Conservation (phyloP, 805 yeast genomes). For the Cyberlindnera subsufficiens region DNA sequence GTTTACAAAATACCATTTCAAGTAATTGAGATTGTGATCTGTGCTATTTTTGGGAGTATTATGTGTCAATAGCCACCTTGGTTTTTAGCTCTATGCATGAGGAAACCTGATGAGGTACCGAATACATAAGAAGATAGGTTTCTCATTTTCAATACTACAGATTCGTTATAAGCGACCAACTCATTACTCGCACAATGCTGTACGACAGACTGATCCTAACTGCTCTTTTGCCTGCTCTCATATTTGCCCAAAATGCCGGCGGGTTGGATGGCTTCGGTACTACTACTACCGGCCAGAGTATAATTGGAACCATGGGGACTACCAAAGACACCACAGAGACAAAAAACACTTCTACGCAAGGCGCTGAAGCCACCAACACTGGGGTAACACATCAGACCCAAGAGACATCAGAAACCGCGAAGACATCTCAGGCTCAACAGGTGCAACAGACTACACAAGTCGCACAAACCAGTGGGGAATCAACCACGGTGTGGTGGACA, state of each 20-base stretch:
- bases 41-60: neutral
- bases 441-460: neutral
- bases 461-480: neutral
- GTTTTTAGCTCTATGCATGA: neutral
- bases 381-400: neutral
- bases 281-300: slow-evolving; percentile 2
- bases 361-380: too few species aligned
- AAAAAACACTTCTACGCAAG: too few species aligned
- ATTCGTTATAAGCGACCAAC: too few species aligned
- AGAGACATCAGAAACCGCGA: neutral
- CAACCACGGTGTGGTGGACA: slow-evolving; percentile 20
- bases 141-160: neutral
- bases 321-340: neutral
- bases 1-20: neutral
- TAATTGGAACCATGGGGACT: neutral
- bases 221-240: slow-evolving; percentile 3
- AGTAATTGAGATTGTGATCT: neutral
- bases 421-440: neutral
- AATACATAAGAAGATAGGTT: neutral
- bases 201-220: slow-evolving; percentile 9
- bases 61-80: too few species aligned
- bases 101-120: neutral
- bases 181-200: slow-evolving; percentile 6
- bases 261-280: slow-evolving; percentile 9
- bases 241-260: slow-evolving; percentile 10